A percentile compares a stretch with the other conserved stretches of the same genome.
phyloP scores from a whole-genome alignment of 2,329 filamentous ascomycete species.

The Calycina herbarum region DNA sequence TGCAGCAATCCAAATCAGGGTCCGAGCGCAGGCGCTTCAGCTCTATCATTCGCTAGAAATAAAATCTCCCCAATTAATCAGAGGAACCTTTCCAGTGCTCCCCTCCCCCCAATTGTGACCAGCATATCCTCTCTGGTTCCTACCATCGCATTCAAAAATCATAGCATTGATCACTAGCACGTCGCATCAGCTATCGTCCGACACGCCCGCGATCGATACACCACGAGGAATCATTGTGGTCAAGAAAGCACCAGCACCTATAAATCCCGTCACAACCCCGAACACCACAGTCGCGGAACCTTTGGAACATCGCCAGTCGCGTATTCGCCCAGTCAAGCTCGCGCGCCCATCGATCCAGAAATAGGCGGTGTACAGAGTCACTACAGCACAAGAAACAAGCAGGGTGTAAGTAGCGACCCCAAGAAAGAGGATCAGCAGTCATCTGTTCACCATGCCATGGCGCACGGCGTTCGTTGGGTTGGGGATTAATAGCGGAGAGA shows the following conservation, averaged over 20 bases:
- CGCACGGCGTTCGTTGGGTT: neutral
- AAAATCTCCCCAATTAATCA: neutral
- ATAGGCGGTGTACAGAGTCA: constrained; percentile 19
- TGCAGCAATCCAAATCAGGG: neutral
- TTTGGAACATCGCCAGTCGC: constrained; percentile 16
- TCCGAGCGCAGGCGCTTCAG: neutral
- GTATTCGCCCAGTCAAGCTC: constrained; percentile 14
- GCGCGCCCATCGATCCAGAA: constrained; percentile 11
- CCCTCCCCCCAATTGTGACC: constrained; percentile 4
- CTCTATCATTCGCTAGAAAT: constrained; percentile 9
- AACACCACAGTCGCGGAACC: constrained; percentile 4
- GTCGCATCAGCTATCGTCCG: neutral
- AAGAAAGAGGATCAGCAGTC: constrained; percentile 9
- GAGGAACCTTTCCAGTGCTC: neutral
- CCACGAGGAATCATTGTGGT: neutral
- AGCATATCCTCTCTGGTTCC: neutral
- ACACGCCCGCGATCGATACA: neutral
- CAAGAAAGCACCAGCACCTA: neutral
- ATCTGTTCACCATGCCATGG: constrained; percentile 16
- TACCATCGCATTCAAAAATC: constrained; percentile 6
- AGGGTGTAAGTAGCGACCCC: constrained; percentile 20
- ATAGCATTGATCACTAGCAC: constrained; percentile 9
- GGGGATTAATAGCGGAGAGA: constrained; percentile 16
- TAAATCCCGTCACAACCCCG: constrained; percentile 2
- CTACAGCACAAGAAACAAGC: constrained; percentile 14